These are phyloP conservation scores for Xylariales sp. DNA, from an alignment of 2,329 filamentous ascomycete genomes.

Conservation along the genomic window DNA sequence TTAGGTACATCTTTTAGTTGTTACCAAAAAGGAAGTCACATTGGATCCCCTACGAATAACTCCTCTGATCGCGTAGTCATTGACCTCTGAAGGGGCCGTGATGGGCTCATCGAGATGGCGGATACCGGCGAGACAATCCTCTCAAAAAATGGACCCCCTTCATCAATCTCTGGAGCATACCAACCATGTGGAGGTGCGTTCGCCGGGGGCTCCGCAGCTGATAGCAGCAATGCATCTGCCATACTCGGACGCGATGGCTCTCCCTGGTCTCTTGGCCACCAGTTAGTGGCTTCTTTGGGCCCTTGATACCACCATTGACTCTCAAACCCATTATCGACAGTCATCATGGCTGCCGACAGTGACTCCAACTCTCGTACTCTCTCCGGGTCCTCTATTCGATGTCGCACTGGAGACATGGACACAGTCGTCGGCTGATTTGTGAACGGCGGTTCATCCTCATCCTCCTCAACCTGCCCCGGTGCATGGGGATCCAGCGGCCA, in stretches of 20 bases:
- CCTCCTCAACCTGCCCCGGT: slow-evolving; percentile 21
- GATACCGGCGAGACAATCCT: slow-evolving; percentile 35
- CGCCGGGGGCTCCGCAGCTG: slow-evolving; percentile 18
- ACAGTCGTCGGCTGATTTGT: slow-evolving; percentile 20
- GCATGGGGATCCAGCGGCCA: slow-evolving; percentile 28
- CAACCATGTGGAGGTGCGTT: slow-evolving; percentile 12
- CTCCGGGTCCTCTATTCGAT: slow-evolving; percentile 29
- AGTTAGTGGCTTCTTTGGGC: slow-evolving; percentile 22
- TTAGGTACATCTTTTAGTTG: too few species aligned
- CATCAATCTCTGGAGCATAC: slow-evolving; percentile 8
- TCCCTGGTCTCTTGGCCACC: slow-evolving; percentile 16
- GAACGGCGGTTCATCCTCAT: slow-evolving; percentile 14
- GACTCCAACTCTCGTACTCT: slow-evolving; percentile 39
- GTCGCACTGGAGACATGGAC: slow-evolving; percentile 16
- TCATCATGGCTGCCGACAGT: slow-evolving; percentile 49
- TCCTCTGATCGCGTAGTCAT: slow-evolving; percentile 39
- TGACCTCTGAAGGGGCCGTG: slow-evolving; percentile 26
- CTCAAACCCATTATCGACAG: slow-evolving; percentile 54
- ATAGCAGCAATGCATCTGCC: slow-evolving; percentile 22
- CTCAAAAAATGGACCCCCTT: slow-evolving; percentile 12
- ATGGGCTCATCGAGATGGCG: slow-evolving; percentile 20
- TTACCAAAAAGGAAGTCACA: too few species aligned
- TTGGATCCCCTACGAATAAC: too few species aligned
- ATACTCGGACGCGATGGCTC: slow-evolving; percentile 16
- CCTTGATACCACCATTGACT: slow-evolving; percentile 55